phyloP scores from a whole-genome alignment of 768 basidiomycete genomes.

The Flagelloscypha sp. region DNA sequence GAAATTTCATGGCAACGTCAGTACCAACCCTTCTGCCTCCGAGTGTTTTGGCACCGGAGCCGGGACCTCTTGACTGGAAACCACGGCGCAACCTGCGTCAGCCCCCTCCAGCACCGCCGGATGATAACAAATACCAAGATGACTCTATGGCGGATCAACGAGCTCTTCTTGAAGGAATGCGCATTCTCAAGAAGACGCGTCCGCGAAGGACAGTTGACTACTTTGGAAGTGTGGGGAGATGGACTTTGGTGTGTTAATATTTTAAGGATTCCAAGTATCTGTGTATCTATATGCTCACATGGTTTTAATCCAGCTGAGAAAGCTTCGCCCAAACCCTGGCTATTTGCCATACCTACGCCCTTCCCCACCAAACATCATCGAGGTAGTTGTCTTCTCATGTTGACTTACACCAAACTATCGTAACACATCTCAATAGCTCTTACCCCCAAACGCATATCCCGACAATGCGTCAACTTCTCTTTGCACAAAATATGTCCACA shows the following conservation, averaged over 20 bases:
- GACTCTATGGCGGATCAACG: conserved; percentile 70
- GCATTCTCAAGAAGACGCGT: conserved; percentile 81
- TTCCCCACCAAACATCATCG: conserved; percentile 80
- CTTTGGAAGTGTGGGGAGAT: conserved; percentile 79
- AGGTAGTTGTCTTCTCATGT: conserved; percentile 46
- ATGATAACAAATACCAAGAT: conserved; percentile 69
- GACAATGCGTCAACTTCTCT: conserved; percentile 87
- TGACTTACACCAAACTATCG: conserved; percentile 12
- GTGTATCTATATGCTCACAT: conserved; percentile 7
- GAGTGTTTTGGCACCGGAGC: conserved; percentile 27
- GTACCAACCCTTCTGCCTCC: conserved; percentile 53
- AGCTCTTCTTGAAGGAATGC: conserved; percentile 71
- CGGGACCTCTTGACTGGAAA: conserved; percentile 56
- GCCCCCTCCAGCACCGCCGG: conserved; percentile 70
- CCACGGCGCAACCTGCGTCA: conserved; percentile 64
- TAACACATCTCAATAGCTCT: conserved; percentile 46
- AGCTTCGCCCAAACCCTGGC: conserved; percentile 69
- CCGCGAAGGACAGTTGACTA: conserved; percentile 95
- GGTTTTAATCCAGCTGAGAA: conserved; percentile 44
- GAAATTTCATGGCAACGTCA: conserved; percentile 17
- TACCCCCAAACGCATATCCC: conserved; percentile 89
- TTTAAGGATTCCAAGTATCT: conserved; percentile 1
- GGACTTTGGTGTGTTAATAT: conserved; percentile 58
- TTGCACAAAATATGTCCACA: conserved; percentile 96
- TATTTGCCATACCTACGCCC: conserved; percentile 77